Evolutionary conservation across 768 basidiomycete genomes (phyloP), one percentile per base, ranked within the genome.

Genomic region (Saitozyma sp.): DNA sequence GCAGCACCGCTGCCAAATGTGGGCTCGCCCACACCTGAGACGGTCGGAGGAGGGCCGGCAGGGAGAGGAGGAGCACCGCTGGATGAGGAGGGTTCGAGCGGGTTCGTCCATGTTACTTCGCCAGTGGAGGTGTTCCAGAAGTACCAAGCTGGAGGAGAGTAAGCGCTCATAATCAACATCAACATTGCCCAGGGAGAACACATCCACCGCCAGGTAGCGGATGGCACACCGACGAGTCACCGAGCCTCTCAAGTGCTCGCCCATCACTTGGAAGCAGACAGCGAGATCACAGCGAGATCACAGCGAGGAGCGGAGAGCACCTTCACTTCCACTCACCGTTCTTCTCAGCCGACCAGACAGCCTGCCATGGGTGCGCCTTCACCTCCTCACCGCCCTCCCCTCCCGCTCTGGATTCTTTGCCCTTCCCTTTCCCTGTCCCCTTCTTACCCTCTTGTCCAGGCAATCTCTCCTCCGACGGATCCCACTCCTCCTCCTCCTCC

Each of bases 101-200:
- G 78, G 55, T 79, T 79, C 50, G 69, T 74, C 78, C 78, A 79
- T 63, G 76, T 75, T 9, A 75, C 73, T 58, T 72, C 74, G 58
- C 71, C 69, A 16, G 74, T 74, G 9, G 58, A 56, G 13, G 73
- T 62, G 58, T 79, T 79, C 78, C 78, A 79, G 59, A 79, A 79
- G 61, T 79, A 79, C 66, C 75, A 79, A 1, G 78, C 78, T 79
- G 50, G 11, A 16, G 3, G 67, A 46, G n/a, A 10, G 38, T 42
- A 14, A 42, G 20, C 8, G 13, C 16, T 52, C n/a, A n/a, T 20
- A 20, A 20, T 17, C 29, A 52, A 46, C 5, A n/a, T 10, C 29
- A 29, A 2, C 29, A 29, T 29, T 5, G 29, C 29, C 29, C 29
- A 29, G 29, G 29, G 2, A 29, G 29, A 29, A 5, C 29, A 29